Evolutionary conservation across 2,329 filamentous ascomycete species (phyloP), one percentile per base, ranked within the genome.

Genomic region (Fusarium papillatum): DNA sequence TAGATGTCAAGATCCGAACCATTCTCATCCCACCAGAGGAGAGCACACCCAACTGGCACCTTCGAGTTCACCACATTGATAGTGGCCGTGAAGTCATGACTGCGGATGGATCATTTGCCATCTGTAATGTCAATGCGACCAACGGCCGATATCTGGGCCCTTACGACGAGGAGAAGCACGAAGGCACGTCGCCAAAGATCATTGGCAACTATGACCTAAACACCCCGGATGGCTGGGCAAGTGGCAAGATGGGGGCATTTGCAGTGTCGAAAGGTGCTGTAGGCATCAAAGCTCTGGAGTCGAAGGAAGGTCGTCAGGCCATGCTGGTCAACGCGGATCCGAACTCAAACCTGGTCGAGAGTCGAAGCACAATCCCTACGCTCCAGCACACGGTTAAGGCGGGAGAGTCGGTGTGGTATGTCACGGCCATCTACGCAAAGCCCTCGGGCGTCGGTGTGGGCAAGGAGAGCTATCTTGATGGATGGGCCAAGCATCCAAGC

Each of bases 271-370:
- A 82, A 86, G 92, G 86, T 67, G 90, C 83, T 74, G 90, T 88
- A 71, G 90, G 84, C 80, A 94, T 89, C 86, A 90, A 76, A 81
- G 92, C 83, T 75, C 84, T 88, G 67, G 93, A 86, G 79, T 86
- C 87, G 1, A 84, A 81, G 11, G 85, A 84, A 10, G 83, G 81
- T 17, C 87, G 93, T 24, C 84, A 83, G 66, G 94, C 93, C 5
- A 92, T 89, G 80, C 86, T 95, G 31, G 90, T 95, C 60, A 92
- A 95, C 69, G 93, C 93, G 14, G 94, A 96, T 81, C 93, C 94
- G 9, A 95, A 96, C 84, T 94, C 92, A 60, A 96, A 96, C 83
- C 84, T 96, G 39, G 87, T 95, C 4, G 92, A 95, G 84, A 91
- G 92, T 70, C 86, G 94, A 70, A 95, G 93, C 6, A 88, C 93